Percentiles rank a stretch among this genome's conserved stretches.
Conservation (phyloP, 2,329 filamentous ascomycete genomes). For the Fusarium sterilihyphosum region DNA sequence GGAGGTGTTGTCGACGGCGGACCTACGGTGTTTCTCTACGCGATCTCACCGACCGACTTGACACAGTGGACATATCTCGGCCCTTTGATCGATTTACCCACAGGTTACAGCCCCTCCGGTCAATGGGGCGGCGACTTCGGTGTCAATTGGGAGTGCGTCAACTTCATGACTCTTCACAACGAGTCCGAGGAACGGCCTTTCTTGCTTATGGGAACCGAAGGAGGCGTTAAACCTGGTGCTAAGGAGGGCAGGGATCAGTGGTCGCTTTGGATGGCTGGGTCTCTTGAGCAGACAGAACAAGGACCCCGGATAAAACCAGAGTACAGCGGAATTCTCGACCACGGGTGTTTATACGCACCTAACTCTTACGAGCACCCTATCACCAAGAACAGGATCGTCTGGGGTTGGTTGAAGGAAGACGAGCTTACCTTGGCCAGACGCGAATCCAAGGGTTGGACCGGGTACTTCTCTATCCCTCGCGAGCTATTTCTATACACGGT, state of each 20-base stretch:
- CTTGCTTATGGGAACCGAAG: slow-evolving; percentile 58
- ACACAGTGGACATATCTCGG: slow-evolving; percentile 58
- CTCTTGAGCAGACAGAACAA: slow-evolving; percentile 23
- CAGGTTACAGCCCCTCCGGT: slow-evolving; percentile 50
- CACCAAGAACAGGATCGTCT: slow-evolving; percentile 53
- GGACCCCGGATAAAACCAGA: slow-evolving; percentile 45
- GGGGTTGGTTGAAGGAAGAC: slow-evolving; percentile 63
- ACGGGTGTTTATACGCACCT: slow-evolving; percentile 59
- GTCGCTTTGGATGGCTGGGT: slow-evolving; percentile 56
- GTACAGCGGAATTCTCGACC: slow-evolving; percentile 58
- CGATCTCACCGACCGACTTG: slow-evolving; percentile 51
- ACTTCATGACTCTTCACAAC: slow-evolving; percentile 55
- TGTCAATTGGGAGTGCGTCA: slow-evolving; percentile 62
- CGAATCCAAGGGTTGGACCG: slow-evolving; percentile 59
- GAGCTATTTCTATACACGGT: slow-evolving; percentile 53
- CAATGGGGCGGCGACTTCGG: slow-evolving; percentile 61
- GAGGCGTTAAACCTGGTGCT: slow-evolving; percentile 41
- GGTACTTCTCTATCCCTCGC: slow-evolving; percentile 57
- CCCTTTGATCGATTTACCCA: slow-evolving; percentile 52
- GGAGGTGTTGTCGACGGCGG: slow-evolving; percentile 55
- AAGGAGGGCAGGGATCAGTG: slow-evolving; percentile 26
- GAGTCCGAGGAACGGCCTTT: slow-evolving; percentile 48
- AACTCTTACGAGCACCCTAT: slow-evolving; percentile 59
- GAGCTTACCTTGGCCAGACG: slow-evolving; percentile 55
- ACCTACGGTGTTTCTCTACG: slow-evolving; percentile 59